phyloP scores from a whole-genome alignment of 805 yeast genomes.

The Torulaspora indica region DNA sequence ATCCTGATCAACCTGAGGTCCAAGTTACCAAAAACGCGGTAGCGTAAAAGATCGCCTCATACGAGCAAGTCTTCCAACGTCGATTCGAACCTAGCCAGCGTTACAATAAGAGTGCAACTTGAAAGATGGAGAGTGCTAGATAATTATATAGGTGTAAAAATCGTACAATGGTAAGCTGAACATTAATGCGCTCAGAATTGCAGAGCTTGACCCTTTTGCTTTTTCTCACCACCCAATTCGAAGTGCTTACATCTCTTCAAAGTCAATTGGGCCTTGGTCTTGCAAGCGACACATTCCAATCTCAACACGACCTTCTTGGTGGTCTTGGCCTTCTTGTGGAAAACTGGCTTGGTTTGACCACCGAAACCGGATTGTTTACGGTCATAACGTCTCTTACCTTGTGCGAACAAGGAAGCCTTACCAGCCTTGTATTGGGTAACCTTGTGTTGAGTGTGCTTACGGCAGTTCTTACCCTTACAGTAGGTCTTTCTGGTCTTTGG shows the following conservation, averaged over 20 bases:
- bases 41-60: neutral
- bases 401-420: slow-evolving; percentile 98
- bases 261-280: slow-evolving; percentile 96
- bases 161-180: slow-evolving; percentile 9
- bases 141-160: slow-evolving; percentile 10
- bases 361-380: slow-evolving; percentile 99
- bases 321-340: slow-evolving; percentile 99
- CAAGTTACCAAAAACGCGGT: neutral
- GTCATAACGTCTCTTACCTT: slow-evolving; percentile 99
- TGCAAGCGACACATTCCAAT: slow-evolving; percentile 97
- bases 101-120: slow-evolving; percentile 7
- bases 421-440: slow-evolving; percentile 99
- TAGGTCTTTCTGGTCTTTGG: slow-evolving; percentile 99
- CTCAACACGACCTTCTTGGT: slow-evolving; percentile 99
- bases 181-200: slow-evolving; percentile 69
- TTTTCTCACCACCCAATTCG: slow-evolving; percentile 99
- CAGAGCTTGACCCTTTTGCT: slow-evolving; percentile 99
- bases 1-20: neutral
- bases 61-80: neutral
- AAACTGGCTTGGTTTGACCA: slow-evolving; percentile 99
- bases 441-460: slow-evolving; percentile 99
- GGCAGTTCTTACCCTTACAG: slow-evolving; percentile 99
- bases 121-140: slow-evolving; percentile 9
- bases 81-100: neutral
- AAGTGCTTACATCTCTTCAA: slow-evolving; percentile 99